Evolutionary conservation across 306 rosid species (phyloP), one percentile per base, ranked within the genome.

Genomic region (Cucurbita pepo): DNA sequence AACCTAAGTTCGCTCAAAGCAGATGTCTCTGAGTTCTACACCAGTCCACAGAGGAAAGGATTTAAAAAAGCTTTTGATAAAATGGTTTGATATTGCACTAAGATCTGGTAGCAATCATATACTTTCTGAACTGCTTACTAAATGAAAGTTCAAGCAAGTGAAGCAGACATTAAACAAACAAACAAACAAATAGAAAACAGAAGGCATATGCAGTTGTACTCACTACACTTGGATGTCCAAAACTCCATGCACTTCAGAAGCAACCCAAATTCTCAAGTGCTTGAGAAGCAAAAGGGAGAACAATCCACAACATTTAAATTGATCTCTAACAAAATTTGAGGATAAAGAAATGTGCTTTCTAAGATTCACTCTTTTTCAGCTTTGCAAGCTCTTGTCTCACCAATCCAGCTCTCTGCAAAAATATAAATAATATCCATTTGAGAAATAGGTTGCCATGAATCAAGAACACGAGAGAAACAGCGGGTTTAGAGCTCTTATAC

Each of bases 371-470:
- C 88, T 86, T 94, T 43, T 84, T 94, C 87, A 90, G 74, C 75
- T 87, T 87, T 8, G 92, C 85, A 56, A 94, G 91, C 75, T 94
- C 98, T 60, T 87, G 93, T 85, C 85, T 87, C 19, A 90, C 95
- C 50, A 85, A 64, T 53, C 86, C 95, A 30, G 95, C 91, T 76
- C 83, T 90, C 98, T 94, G 92, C 97, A 82, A 56, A 43, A 51
- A 71, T 37, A 66, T 16, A 71, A n/a, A 40, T 40, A 18, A 63
- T 63, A 16, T 10, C 5, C 25, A n/a, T 22, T 36, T 64, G 19
- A 43, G 71, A 3, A 43, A 5, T n/a, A 15, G 19, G 71, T 37
- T 72, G n/a, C n/a, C 5, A 30, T 30, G 37, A n/a, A 72, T 54
- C 36, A 10, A 56, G 50, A 10, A n/a, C 5, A 8, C 1, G 4